Percentiles rank a stretch among this genome's conserved stretches.
Evolutionary conservation across 352 stramenopile genomes (phyloP).

Genomic region (Globisporangium rhizosaccharum): DNA sequence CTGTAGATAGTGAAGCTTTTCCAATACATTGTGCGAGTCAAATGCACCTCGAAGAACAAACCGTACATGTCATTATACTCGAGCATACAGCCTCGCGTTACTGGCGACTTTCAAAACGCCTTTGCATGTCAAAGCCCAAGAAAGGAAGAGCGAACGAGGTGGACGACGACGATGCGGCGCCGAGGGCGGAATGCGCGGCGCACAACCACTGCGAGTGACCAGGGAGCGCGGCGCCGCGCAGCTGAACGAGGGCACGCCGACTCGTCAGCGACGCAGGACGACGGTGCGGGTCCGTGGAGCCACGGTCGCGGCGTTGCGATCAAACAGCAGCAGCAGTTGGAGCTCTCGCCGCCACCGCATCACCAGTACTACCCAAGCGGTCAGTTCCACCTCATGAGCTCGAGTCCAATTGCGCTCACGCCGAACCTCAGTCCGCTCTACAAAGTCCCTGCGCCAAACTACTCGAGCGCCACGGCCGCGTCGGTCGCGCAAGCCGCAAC

Average conservation of each 20-base stretch:
- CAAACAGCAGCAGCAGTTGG: slow-evolving; percentile 2
- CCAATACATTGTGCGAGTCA: no score
- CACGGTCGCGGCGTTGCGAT: slow-evolving; percentile 5
- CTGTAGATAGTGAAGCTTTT: no score
- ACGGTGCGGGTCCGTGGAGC: slow-evolving; percentile 8
- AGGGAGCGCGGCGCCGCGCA: slow-evolving; percentile 6
- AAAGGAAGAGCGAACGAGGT: no score
- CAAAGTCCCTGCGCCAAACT: slow-evolving; percentile 20
- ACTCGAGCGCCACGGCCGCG: slow-evolving; percentile 6
- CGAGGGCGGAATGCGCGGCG: slow-evolving; percentile 5
- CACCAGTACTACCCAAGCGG: slow-evolving; percentile 28
- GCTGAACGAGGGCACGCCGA: not conserved
- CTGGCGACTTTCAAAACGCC: no score
- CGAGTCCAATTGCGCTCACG: slow-evolving; percentile 38
- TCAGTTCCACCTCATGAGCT: slow-evolving; percentile 24
- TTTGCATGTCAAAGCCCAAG: slow-evolving; percentile 7
- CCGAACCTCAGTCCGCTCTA: slow-evolving; percentile 42
- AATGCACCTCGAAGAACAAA: no score
- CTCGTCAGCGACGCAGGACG: not conserved
- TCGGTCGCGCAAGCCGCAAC: slow-evolving; percentile 16
- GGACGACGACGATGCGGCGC: slow-evolving; percentile 3
- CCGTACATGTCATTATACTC: no score
- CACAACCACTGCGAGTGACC: slow-evolving; percentile 6
- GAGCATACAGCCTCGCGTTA: no score
- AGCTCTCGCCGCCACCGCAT: not conserved